phyloP scores from a whole-genome alignment of 1,284 basidiomycete genomes.

The Pyrrhoderma lamaoense region DNA sequence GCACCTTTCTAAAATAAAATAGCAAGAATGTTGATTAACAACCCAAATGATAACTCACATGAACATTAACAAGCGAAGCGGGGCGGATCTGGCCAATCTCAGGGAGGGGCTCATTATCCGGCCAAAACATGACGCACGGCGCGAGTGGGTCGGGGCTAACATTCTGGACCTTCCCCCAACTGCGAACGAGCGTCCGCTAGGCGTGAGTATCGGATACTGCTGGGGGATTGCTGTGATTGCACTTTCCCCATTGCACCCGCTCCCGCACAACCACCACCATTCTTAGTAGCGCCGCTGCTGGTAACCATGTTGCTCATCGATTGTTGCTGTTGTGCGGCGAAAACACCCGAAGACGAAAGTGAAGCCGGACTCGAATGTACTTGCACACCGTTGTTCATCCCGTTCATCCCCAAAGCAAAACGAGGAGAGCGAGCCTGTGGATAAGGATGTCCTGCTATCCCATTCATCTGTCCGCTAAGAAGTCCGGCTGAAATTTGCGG shows the following conservation, averaged over 20 bases:
- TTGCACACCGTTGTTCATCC: conserved; percentile 4
- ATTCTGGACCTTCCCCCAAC: conserved; percentile 71
- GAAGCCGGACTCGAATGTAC: conserved; percentile 3
- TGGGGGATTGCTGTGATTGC: conserved; percentile 17
- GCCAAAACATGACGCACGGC: conserved; percentile 81
- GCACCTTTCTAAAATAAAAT: not conserved
- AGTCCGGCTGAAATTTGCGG: no score
- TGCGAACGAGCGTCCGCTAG: conserved; percentile 66
- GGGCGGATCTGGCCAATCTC: conserved; percentile 71
- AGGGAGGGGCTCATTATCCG: conserved; percentile 74
- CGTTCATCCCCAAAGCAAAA: not conserved
- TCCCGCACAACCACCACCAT: not conserved
- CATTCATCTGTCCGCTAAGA: not conserved
- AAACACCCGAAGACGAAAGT: conserved; percentile 4
- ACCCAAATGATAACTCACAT: conserved; percentile 35
- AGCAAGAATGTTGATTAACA: not conserved
- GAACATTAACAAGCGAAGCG: conserved; percentile 39
- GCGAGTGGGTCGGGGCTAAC: conserved; percentile 58
- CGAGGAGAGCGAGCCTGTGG: not conserved
- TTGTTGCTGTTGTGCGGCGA: conserved; percentile 13
- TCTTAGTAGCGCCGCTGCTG: not conserved
- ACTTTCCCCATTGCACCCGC: conserved; percentile 16
- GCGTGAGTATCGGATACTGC: conserved; percentile 63
- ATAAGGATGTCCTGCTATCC: not conserved
- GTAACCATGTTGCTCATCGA: not conserved